Evolutionary conservation across 73 alveolate species (phyloP), one percentile per base, ranked within the genome.

Genomic region (Blepharisma japonicum): DNA sequence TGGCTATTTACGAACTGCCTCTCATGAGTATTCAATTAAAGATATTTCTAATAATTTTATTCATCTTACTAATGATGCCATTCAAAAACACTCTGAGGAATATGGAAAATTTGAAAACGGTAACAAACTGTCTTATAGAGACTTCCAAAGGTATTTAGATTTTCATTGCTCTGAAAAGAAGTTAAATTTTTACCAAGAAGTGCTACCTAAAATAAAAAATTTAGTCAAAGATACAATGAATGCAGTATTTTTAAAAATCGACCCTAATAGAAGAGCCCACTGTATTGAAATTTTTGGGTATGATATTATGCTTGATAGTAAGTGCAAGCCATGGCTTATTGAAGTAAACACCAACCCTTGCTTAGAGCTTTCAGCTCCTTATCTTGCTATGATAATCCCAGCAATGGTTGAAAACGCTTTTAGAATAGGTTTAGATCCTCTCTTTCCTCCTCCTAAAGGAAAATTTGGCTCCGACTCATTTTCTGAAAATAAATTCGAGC

Each of bases 221-320:
- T 70, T 85, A 48, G 86, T 81, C n/a, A 81, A 71, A 18, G 72
- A 85, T 49, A 51, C 89, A 32, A 50, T 85, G 23, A 38, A 9
- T 56, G 86, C 97, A 7, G 95, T 89, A 14, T 85, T 85, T 32
- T 88, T 83, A 46, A 92, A 94, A 83, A 79, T 94, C 7, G 94
- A 92, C 82, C 81, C 83, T 55, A 74, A 89, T 55, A 84, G 85
- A 70, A 84, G 98, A 55, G 82, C 82, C 68, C 80, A 71, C 79
- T 91, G 97, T 68, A 88, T 94, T 82, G 98, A 94, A 88, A 82
- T 94, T n/a, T 92, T 92, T 76, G 98, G 98, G 11, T 94, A 89
- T 82, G 98, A 94, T 85, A 92, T 92, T 77, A 91, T 94, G 83
- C 72, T 94, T 56, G 98, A 94, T 81, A 84, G 89, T 18, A 87